phyloP scores from a whole-genome alignment of 768 basidiomycete species.

The Pleurotus citrinopileatus region DNA sequence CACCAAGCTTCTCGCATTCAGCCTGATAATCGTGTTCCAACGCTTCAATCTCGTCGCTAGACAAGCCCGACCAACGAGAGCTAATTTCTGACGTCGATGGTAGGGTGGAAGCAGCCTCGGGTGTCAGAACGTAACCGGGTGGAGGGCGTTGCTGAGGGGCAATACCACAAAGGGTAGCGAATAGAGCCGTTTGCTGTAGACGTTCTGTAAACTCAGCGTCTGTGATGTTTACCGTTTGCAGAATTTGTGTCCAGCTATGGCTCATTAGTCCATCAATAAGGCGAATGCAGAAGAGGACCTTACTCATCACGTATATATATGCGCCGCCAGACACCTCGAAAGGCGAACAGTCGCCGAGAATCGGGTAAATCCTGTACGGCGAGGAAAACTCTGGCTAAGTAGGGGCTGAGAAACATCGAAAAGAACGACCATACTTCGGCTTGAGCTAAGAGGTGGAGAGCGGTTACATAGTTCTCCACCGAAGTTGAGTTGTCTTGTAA shows the following conservation, averaged over 20 bases:
- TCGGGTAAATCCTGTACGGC: slow-evolving; percentile 64
- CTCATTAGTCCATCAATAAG: neutral
- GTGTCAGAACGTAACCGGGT: slow-evolving; percentile 47
- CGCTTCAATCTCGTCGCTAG: slow-evolving; percentile 59
- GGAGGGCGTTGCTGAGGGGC: slow-evolving; percentile 38
- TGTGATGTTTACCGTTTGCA: slow-evolving; percentile 69
- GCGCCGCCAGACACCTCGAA: slow-evolving; percentile 81
- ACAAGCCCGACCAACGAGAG: slow-evolving; percentile 74
- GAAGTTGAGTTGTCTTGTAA: slow-evolving; percentile 73
- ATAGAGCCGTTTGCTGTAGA: slow-evolving; percentile 75
- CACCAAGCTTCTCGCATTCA: slow-evolving; percentile 59
- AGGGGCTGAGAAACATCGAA: neutral
- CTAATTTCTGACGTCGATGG: slow-evolving; percentile 59
- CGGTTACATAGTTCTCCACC: slow-evolving; percentile 64
- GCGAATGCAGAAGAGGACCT: slow-evolving; percentile 19
- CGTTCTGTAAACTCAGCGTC: slow-evolving; percentile 74
- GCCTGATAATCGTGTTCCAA: slow-evolving; percentile 57
- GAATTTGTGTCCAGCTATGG: slow-evolving; percentile 75
- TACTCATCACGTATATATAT: slow-evolving; percentile 90
- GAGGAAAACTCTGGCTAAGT: no score
- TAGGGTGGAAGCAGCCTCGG: slow-evolving; percentile 54
- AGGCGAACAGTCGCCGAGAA: slow-evolving; percentile 63
- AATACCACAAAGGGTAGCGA: slow-evolving; percentile 55
- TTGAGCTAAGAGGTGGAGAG: slow-evolving; percentile 62
- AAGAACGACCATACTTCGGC: slow-evolving; percentile 36